These are phyloP conservation scores for Xylaria venustula DNA, from an alignment of 495 filamentous ascomycete genomes.

Conservation along the genomic window DNA sequence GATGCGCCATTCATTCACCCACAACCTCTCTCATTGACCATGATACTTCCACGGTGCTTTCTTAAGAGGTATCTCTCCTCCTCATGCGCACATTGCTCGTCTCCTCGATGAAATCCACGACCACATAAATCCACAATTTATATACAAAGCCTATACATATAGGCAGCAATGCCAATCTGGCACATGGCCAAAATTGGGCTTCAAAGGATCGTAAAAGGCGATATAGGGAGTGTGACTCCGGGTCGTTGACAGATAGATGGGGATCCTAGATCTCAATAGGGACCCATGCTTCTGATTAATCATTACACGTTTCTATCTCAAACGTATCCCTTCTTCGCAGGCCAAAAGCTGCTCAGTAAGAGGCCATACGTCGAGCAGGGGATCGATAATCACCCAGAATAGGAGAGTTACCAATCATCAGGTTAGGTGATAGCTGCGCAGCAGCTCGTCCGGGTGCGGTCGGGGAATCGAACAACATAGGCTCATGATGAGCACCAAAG, in stretches of 20 bases:
- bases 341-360: conserved; percentile 49
- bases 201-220: conserved; percentile 7
- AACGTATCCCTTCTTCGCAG: not conserved
- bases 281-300: not conserved
- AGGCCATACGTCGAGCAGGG: conserved; percentile 68
- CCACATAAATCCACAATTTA: not conserved
- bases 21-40: not conserved
- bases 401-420: conserved; percentile 55
- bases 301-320: not conserved
- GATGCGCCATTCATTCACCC: not conserved
- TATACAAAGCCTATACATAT: conserved; percentile 8
- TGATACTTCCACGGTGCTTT: not conserved
- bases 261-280: not conserved
- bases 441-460: conserved; percentile 60
- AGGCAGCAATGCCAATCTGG: too few species aligned
- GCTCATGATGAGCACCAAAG: conserved; percentile 69
- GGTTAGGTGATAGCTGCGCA: conserved; percentile 37
- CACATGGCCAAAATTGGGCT: not conserved
- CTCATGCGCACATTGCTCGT: not conserved
- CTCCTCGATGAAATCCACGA: not conserved
- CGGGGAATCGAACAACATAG: conserved; percentile 71
- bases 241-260: not conserved
- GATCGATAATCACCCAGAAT: conserved; percentile 51
- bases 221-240: not conserved
- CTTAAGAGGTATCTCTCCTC: not conserved